Conservation (phyloP, 192 early-diverging fungal species). For the Linnemannia exigua region DNA sequence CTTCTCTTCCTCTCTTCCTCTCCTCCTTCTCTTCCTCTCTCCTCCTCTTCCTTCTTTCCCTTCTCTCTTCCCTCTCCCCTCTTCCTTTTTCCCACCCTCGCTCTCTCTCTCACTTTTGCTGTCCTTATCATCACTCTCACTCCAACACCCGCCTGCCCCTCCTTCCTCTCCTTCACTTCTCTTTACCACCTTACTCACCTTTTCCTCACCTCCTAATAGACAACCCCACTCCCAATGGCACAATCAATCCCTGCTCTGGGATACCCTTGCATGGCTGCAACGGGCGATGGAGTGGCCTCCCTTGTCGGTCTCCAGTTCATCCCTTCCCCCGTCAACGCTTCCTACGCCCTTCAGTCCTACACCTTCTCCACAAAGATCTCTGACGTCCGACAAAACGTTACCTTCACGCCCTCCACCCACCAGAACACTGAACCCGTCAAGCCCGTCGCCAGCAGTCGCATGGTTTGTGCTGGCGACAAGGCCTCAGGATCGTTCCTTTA, state of each 20-base stretch:
- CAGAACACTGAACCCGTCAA: background rate
- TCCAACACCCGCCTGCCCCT: too few relatives aligned
- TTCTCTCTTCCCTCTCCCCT: background rate
- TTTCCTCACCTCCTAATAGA: background rate
- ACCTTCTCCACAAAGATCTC: slow-evolving; percentile 9
- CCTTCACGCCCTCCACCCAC: background rate
- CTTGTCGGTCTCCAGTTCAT: slow-evolving; percentile 40
- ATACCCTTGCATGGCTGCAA: slow-evolving; percentile 47
- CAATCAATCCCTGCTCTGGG: slow-evolving; percentile 31
- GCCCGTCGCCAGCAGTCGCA: slow-evolving; percentile 23
- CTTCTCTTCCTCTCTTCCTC: background rate
- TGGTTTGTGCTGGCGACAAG: slow-evolving; percentile 37
- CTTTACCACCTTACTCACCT: background rate
- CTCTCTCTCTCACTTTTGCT: background rate
- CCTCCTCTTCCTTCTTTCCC: background rate
- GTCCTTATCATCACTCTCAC: background rate
- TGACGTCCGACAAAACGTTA: background rate
- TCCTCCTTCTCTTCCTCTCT: background rate
- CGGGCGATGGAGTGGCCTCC: background rate
- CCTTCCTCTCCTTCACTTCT: background rate
- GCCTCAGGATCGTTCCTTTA: slow-evolving; percentile 35
- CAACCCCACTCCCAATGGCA: background rate
- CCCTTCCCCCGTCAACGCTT: background rate
- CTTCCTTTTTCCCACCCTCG: background rate
- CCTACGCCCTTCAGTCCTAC: slow-evolving; percentile 43